Evolutionary conservation across 1,284 basidiomycete species (phyloP).

Genomic region (Boletellus dicymbophilus): DNA sequence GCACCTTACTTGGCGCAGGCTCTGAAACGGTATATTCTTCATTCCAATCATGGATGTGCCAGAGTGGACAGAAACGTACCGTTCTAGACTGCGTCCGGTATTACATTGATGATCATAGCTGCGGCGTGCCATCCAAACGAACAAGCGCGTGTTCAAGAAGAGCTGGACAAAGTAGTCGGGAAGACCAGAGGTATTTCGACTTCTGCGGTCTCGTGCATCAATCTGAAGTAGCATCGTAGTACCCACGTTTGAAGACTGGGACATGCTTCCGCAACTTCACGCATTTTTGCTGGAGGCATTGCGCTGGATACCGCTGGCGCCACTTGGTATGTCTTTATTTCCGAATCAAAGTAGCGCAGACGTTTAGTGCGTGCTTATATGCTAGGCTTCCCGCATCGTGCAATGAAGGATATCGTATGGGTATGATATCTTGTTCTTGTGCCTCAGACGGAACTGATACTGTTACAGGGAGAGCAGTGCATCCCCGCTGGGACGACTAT

Average conservation of each 20-base stretch:
- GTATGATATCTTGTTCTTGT: constrained; percentile 29
- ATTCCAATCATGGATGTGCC: no score
- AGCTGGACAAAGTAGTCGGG: constrained; percentile 59
- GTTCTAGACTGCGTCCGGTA: constrained; percentile 52
- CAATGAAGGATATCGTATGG: constrained; percentile 61
- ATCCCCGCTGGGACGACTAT: constrained; percentile 60
- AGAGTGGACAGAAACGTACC: no score
- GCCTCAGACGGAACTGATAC: background rate
- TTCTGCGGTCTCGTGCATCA: background rate
- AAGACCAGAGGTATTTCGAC: constrained; percentile 39
- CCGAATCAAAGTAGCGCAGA: background rate
- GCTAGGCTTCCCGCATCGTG: constrained; percentile 52
- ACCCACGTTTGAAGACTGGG: constrained; percentile 51
- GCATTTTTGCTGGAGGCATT: constrained; percentile 63
- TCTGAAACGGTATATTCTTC: constrained; percentile 48
- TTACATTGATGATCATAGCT: constrained; percentile 60
- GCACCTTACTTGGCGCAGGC: constrained; percentile 62
- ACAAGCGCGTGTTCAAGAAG: constrained; percentile 54
- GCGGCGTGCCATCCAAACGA: constrained; percentile 57
- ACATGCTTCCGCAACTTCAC: constrained; percentile 50
- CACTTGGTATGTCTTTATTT: constrained; percentile 22
- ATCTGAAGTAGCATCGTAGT: background rate
- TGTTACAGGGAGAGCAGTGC: constrained; percentile 45
- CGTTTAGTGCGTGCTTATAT: background rate
- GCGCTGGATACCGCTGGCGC: constrained; percentile 65